Percentiles rank a stretch among this genome's conserved stretches.
Conservation (phyloP, 805 yeast species). For the Hanseniaspora meyeri region DNA sequence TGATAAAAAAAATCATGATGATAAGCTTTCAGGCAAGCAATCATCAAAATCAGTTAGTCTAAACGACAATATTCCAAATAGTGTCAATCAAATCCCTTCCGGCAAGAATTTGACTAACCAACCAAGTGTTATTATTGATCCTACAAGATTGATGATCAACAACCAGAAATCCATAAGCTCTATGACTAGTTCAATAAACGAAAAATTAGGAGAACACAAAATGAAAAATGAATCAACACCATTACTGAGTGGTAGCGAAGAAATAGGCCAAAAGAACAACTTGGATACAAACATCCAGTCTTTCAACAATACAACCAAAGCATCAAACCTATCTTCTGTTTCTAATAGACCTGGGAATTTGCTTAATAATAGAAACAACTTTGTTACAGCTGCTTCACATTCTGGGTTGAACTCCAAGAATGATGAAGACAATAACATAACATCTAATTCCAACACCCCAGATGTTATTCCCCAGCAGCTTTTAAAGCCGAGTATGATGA, state of each 20-base stretch:
- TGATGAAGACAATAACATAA: neutral
- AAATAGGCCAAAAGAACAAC: neutral
- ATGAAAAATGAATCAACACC: neutral
- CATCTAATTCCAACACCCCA: neutral
- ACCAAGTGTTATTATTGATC: constrained; percentile 14
- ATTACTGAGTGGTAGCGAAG: neutral
- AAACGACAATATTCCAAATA: neutral
- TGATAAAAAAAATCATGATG: constrained; percentile 1
- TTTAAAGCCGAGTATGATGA: constrained; percentile 8
- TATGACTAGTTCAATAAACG: neutral
- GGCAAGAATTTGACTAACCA: constrained; percentile 10
- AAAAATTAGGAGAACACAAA: neutral
- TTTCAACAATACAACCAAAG: neutral
- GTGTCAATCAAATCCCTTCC: neutral
- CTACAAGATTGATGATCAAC: constrained; percentile 4
- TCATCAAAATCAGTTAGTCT: neutral
- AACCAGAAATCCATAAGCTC: constrained; percentile 4
- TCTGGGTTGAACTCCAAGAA: neutral
- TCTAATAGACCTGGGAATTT: constrained; percentile 12
- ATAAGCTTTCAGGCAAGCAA: constrained; percentile 11
- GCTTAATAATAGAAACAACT: constrained; percentile 6
- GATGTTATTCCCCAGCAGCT: neutral
- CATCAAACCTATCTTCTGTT: constrained; percentile 7
- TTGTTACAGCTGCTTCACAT: neutral
- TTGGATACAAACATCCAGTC: neutral